Conservation (phyloP, 2,329 filamentous ascomycete genomes). For the Fusarium aywerte region DNA sequence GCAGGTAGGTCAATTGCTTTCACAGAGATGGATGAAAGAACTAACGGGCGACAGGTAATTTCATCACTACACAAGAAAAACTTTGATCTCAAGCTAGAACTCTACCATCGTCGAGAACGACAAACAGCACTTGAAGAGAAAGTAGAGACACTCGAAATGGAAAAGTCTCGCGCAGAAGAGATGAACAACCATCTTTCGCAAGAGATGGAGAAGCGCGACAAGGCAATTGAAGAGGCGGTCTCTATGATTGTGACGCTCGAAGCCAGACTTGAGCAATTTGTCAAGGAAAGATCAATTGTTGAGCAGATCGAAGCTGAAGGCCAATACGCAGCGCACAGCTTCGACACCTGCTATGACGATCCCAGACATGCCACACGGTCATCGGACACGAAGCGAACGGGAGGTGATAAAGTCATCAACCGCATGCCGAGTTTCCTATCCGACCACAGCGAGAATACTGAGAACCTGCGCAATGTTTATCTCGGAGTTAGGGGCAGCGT, state of each 20-base stretch:
- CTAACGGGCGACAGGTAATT: constrained; percentile 61
- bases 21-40: neutral
- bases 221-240: constrained; percentile 76
- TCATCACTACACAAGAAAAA: constrained; percentile 79
- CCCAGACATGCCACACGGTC: constrained; percentile 30
- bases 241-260: constrained; percentile 75
- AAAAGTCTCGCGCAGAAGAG: constrained; percentile 64
- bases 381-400: constrained; percentile 40
- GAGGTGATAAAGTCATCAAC: constrained; percentile 55
- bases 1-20: constrained; percentile 57
- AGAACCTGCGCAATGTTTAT: constrained; percentile 70
- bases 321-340: constrained; percentile 49
- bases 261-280: constrained; percentile 64
- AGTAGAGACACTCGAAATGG: constrained; percentile 64
- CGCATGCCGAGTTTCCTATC: constrained; percentile 74
- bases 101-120: constrained; percentile 74
- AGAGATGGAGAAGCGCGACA: constrained; percentile 75
- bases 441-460: constrained; percentile 67
- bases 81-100: constrained; percentile 78
- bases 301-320: constrained; percentile 60
- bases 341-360: constrained; percentile 46
- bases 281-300: constrained; percentile 65
- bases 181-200: constrained; percentile 67
- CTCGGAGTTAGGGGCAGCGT: constrained; percentile 62
- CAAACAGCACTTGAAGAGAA: constrained; percentile 69